Percentiles rank a stretch among this genome's conserved stretches.
Conservation (phyloP, 2,329 filamentous ascomycete genomes). For the Colletotrichum chrysophilum region DNA sequence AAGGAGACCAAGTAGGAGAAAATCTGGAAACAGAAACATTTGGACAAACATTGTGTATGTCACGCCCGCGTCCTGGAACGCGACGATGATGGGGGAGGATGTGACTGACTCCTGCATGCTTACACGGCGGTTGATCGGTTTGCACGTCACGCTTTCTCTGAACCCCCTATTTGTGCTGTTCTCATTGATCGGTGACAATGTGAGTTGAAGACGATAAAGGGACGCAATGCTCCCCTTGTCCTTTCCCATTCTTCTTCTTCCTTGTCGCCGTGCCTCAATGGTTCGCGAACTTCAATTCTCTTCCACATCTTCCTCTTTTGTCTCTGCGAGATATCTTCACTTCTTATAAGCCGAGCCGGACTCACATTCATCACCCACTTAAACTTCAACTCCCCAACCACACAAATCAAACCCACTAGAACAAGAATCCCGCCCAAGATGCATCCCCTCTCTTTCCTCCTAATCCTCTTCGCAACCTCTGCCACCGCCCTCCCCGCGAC, state of each 20-base stretch:
- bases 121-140: not conserved
- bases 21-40: not conserved
- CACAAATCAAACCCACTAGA: no score
- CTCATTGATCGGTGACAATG: not conserved
- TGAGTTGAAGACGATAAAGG: not conserved
- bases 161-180: not conserved
- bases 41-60: not conserved
- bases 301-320: not conserved
- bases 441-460: not conserved
- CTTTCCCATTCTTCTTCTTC: not conserved
- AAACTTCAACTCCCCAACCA: not conserved
- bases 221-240: not conserved
- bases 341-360: not conserved
- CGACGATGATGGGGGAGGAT: not conserved
- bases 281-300: not conserved
- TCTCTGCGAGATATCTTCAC: not conserved
- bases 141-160: not conserved
- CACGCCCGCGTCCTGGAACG: not conserved
- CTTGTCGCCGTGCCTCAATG: not conserved
- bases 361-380: not conserved
- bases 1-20: not conserved
- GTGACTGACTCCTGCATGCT: not conserved
- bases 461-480: constrained; percentile 7
- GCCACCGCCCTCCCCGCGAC: constrained; percentile 7
- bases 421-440: not conserved